Evolutionary conservation across 768 basidiomycete species (phyloP).

Genomic region (Symmetrospora coprosmae): DNA sequence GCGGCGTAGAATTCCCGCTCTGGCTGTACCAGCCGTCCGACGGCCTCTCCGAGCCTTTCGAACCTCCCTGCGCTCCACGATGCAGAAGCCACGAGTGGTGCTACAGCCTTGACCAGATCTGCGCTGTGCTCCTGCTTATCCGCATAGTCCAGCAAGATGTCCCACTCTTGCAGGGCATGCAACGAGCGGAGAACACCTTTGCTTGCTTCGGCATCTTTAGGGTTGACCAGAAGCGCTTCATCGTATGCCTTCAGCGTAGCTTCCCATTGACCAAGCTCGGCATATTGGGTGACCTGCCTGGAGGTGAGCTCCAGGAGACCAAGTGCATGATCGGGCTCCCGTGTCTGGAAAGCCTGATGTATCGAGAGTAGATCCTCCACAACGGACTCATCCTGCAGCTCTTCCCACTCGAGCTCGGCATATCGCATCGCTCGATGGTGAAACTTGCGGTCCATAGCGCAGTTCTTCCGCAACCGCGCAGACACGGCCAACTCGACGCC

Average conservation of each 20-base stretch:
- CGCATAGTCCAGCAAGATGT: background rate
- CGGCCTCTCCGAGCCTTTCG: background rate
- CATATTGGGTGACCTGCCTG: background rate
- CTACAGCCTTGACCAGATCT: background rate
- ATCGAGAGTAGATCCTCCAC: constrained; percentile 3
- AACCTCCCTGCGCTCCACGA: constrained; percentile 4
- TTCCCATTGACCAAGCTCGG: constrained; percentile 19
- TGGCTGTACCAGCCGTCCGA: background rate
- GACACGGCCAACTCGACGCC: background rate
- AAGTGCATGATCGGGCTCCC: constrained; percentile 8
- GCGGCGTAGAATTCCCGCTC: constrained; percentile 1
- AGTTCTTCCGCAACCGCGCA: background rate
- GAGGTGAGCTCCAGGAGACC: background rate
- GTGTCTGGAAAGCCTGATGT: constrained; percentile 3
- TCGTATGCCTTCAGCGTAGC: constrained; percentile 1
- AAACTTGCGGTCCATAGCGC: background rate
- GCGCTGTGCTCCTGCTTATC: background rate
- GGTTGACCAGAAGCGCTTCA: background rate
- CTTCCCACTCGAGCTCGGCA: constrained; percentile 8
- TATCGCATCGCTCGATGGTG: background rate
- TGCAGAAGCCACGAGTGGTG: constrained; percentile 9
- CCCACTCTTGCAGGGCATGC: constrained; percentile 20
- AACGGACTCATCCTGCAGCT: background rate
- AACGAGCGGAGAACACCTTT: background rate
- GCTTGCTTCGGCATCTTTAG: background rate